Conservation (phyloP, 257 asterid species). For the Prunella vulgaris region DNA sequence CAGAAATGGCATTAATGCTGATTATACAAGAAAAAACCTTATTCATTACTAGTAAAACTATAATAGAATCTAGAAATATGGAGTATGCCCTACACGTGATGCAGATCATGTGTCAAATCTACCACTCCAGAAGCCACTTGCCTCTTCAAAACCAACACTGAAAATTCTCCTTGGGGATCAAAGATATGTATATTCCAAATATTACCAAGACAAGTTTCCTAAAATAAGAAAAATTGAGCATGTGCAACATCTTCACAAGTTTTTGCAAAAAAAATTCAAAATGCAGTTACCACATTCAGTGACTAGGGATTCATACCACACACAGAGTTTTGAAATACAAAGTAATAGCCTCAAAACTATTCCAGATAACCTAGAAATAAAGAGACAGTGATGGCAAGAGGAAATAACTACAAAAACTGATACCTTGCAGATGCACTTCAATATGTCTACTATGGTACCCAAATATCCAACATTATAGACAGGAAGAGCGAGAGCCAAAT, state of each 20-base stretch:
- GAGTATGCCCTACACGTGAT: neutral
- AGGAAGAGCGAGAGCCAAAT: constrained; percentile 71
- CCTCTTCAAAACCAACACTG: neutral
- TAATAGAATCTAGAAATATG: neutral
- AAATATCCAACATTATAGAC: constrained; percentile 81
- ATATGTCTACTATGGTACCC: constrained; percentile 52
- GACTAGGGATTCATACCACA: neutral
- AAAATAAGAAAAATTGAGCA: neutral
- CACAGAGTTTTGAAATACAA: constrained; percentile 1
- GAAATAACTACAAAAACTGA: constrained; percentile 4
- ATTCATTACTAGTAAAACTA: neutral
- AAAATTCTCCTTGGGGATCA: neutral
- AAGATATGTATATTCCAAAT: neutral
- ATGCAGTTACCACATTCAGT: neutral
- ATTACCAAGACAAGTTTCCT: neutral
- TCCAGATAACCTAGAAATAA: neutral
- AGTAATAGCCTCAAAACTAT: neutral
- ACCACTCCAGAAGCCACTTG: neutral
- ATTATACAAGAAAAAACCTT: neutral
- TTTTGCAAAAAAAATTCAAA: neutral
- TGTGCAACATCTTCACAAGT: neutral
- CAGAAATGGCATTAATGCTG: neutral
- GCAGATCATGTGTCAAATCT: neutral
- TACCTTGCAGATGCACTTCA: constrained; percentile 99
- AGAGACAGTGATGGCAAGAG: constrained; percentile 3